Evolutionary conservation across 768 basidiomycete genomes (phyloP), one percentile per base, ranked within the genome.

Genomic region (Calocera cornea): DNA sequence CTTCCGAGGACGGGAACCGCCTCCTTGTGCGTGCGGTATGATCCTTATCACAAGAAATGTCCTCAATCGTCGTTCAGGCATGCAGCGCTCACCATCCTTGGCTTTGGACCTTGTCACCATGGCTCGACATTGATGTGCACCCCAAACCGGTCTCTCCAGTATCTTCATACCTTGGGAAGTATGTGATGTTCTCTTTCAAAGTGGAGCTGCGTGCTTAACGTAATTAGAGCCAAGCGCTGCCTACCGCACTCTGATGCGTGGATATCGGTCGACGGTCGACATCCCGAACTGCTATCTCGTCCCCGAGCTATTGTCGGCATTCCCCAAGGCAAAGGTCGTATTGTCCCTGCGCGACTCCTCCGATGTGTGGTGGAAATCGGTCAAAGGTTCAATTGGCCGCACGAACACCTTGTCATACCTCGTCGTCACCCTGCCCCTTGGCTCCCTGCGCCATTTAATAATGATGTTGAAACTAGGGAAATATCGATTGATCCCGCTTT

Each of bases 241-340:
- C 54, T 60, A 60, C 54, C 8, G 54, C 7, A 2, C 2, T 5
- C 2, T 60, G 10, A 27, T 60, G 27, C 27, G 27, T 22, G 54
- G 54, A 5, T 60, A 29, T 19, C 54, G 54, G 14, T 60, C 54
- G 7, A 33, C 54, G 7, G 22, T 33, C 31, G 54, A 60, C 27
- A 16, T 27, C 14, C 54, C 54, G 19, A 19, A 10, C 16, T 60
- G 54, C 27, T 33, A 10, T 7, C 31, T 60, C 10, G 27, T 60
- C 24, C 49, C 49, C 65, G 65, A 65, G 2, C 36, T 65, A 27
- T 7, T 65, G 12, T 36, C 40, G 10, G 65, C 65, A 10, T 65
- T 33, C 27, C 65, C 65, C 14, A 33, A 65, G 8, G 65, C 65
- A 10, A 65, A 65, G 41, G 40, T 41, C 65, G 29, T 65, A 36